These are phyloP conservation scores for Floccularia luteovirens DNA, from an alignment of 768 basidiomycete species.

Conservation along the genomic window DNA sequence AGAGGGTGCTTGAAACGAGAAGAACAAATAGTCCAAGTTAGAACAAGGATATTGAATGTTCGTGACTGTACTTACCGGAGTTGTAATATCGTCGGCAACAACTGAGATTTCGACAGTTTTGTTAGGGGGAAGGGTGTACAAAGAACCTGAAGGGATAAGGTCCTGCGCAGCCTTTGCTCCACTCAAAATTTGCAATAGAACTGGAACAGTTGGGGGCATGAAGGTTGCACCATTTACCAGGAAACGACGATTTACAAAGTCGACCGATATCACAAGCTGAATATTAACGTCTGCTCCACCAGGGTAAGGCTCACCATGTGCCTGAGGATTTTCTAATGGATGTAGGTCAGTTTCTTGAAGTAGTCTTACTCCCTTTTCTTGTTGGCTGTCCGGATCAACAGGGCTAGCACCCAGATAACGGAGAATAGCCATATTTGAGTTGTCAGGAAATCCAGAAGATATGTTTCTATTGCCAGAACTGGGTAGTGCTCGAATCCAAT, in stretches of 20 bases:
- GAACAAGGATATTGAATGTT: slow-evolving; percentile 18
- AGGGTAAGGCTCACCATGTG: slow-evolving; percentile 10
- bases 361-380: slow-evolving; percentile 5
- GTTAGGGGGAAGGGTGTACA: slow-evolving; percentile 39
- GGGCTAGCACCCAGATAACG: slow-evolving; percentile 30
- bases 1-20: slow-evolving; percentile 27
- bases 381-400: slow-evolving; percentile 20
- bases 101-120: slow-evolving; percentile 26
- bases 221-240: slow-evolving; percentile 23
- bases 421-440: slow-evolving; percentile 37
- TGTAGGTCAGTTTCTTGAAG: slow-evolving; percentile 4
- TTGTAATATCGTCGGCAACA: slow-evolving; percentile 19
- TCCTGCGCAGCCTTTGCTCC: slow-evolving; percentile 38
- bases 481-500: slow-evolving; percentile 37
- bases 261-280: slow-evolving; percentile 13
- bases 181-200: slow-evolving; percentile 52
- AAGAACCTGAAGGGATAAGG: slow-evolving; percentile 38
- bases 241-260: slow-evolving; percentile 9
- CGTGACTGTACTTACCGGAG: too few species aligned
- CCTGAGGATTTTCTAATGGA: slow-evolving; percentile 9
- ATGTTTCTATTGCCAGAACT: slow-evolving; percentile 14
- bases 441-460: slow-evolving; percentile 17
- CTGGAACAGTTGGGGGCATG: slow-evolving; percentile 34
- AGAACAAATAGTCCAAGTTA: slow-evolving; percentile 15
- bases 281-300: slow-evolving; percentile 17